phyloP scores from a whole-genome alignment of 371 early-diverging fungal genomes.

The Rhizopus delemar region DNA sequence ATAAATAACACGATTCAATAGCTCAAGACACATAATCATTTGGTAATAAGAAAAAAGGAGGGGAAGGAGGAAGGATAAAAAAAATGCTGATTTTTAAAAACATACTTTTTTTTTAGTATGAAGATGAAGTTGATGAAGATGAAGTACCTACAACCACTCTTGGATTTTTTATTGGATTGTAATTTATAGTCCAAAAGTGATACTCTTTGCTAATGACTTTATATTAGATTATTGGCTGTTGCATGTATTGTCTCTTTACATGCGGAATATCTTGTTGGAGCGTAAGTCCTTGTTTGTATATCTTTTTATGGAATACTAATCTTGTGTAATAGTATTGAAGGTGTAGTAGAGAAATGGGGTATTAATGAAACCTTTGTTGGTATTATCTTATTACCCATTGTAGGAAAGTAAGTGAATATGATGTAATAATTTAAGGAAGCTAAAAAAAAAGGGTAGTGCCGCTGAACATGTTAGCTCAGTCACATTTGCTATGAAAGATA shows the following conservation, averaged over 20 bases:
- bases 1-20: constrained; percentile 28
- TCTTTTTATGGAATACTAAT: neutral
- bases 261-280: constrained; percentile 81
- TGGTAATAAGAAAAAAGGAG: constrained; percentile 38
- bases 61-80: too few relatives aligned
- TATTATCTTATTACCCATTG: constrained; percentile 84
- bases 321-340: constrained; percentile 68
- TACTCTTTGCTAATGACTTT: too few relatives aligned
- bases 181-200: neutral
- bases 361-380: constrained; percentile 84
- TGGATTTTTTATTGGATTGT: constrained; percentile 37
- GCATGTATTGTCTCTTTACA: constrained; percentile 71
- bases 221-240: constrained; percentile 45
- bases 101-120: constrained; percentile 29
- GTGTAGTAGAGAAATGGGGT: constrained; percentile 63
- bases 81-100: too few relatives aligned
- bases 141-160: constrained; percentile 55
- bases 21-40: constrained; percentile 69
- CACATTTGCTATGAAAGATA: constrained; percentile 82
- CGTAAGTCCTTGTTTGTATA: constrained; percentile 28
- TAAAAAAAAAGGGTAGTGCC: constrained; percentile 27
- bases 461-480: constrained; percentile 81
- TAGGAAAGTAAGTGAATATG: constrained; percentile 57
- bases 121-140: constrained; percentile 54
- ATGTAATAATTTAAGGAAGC: neutral